phyloP scores from a whole-genome alignment of 495 filamentous ascomycete genomes.

The Chaetomium fimeti region DNA sequence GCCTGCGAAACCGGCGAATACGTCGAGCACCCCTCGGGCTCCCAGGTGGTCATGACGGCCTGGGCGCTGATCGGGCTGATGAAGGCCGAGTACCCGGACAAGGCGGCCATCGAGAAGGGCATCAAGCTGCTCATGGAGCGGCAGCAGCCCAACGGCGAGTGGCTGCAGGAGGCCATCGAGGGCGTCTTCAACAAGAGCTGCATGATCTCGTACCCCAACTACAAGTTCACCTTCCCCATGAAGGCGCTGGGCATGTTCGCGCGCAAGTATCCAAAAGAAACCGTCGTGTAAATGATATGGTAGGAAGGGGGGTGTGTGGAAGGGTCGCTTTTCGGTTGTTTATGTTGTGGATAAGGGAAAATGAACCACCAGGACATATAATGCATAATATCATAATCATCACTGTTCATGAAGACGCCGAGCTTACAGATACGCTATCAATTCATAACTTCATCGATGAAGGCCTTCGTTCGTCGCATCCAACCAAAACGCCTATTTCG shows the following conservation, averaged over 20 bases:
- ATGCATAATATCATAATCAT: conserved; percentile 1
- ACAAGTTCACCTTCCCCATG: conserved; percentile 95
- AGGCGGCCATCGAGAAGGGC: conserved; percentile 67
- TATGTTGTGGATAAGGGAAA: neutral
- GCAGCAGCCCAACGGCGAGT: conserved; percentile 86
- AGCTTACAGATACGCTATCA: neutral
- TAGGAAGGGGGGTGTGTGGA: neutral
- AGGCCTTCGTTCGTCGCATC: neutral
- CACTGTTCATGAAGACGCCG: neutral
- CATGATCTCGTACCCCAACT: conserved; percentile 99
- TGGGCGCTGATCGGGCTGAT: conserved; percentile 86
- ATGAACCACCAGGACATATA: neutral
- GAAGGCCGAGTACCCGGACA: conserved; percentile 79
- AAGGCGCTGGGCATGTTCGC: conserved; percentile 90
- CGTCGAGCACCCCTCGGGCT: conserved; percentile 52
- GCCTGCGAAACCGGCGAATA: conserved; percentile 56
- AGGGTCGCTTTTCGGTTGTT: neutral
- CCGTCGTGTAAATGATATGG: conserved; percentile 33
- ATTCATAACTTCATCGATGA: neutral
- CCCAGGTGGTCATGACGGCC: conserved; percentile 89
- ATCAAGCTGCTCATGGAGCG: conserved; percentile 80
- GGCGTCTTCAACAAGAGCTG: conserved; percentile 99
- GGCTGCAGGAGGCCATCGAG: conserved; percentile 93
- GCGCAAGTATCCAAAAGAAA: conserved; percentile 66
- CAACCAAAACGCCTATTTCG: neutral